These are phyloP conservation scores for Sisymbrium irio DNA, from an alignment of 345 rosid species.

Conservation along the genomic window DNA sequence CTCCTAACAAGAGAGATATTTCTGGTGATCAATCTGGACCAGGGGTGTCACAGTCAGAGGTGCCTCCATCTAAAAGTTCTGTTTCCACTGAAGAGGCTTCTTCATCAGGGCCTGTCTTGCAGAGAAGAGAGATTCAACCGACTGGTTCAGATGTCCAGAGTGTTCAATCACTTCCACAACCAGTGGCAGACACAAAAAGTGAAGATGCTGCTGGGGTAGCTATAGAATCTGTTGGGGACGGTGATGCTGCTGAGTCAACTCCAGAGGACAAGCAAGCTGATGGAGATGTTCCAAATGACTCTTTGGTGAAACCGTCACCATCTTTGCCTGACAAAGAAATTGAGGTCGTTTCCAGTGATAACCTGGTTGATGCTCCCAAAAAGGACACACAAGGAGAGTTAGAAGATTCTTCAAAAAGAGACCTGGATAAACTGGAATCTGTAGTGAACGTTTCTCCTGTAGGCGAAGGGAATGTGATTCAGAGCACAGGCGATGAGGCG, in stretches of 20 bases:
- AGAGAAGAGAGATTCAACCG: constrained; percentile 31
- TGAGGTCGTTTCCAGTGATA: constrained; percentile 44
- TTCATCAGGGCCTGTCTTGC: constrained; percentile 31
- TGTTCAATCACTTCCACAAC: constrained; percentile 33
- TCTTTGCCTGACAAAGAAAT: constrained; percentile 48
- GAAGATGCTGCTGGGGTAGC: constrained; percentile 41
- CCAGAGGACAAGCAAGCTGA: constrained; percentile 41
- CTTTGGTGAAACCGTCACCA: constrained; percentile 36
- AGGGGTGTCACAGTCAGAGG: constrained; percentile 39
- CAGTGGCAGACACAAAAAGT: constrained; percentile 33
- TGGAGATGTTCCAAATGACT: constrained; percentile 47
- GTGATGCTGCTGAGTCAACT: constrained; percentile 34
- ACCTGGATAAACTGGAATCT: constrained; percentile 46
- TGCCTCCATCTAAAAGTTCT: not conserved
- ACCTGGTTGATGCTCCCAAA: constrained; percentile 35
- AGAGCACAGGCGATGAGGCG: constrained; percentile 38
- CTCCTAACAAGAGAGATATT: constrained; percentile 38
- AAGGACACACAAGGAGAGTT: constrained; percentile 32
- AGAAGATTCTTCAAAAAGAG: constrained; percentile 44
- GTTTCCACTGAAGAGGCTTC: constrained; percentile 30
- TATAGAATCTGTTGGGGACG: constrained; percentile 34
- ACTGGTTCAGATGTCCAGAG: constrained; percentile 39
- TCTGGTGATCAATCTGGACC: constrained; percentile 36
- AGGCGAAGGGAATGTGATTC: constrained; percentile 40
- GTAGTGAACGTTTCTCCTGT: constrained; percentile 37